Evolutionary conservation across 805 yeast genomes (phyloP), one percentile per base, ranked within the genome.

Genomic region (Starmera dryadoides): DNA sequence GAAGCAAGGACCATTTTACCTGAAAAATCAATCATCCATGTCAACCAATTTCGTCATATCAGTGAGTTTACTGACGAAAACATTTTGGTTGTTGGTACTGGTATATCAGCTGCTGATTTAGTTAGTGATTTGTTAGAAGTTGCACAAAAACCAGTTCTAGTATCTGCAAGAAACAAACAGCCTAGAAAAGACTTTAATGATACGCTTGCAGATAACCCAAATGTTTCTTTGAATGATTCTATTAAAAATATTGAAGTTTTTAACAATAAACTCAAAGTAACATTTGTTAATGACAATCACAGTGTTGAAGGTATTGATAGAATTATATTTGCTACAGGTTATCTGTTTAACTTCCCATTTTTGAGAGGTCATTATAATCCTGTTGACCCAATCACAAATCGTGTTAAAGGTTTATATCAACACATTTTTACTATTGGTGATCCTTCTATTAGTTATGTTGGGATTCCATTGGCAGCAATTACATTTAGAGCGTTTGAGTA

Each of bases 291-390:
- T 5, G 28, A 25, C 4, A n/a, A n/a, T 11, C 4, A 12, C 10
- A 12, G 9, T 5, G 28, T 25, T 25, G n/a, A 25, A 11, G 28
- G 28, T 25, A 64, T 80, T 28, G 86, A 81, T 46, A 49, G 49
- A 26, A 62, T 84, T n/a, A 56, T 83, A 8, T 79, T 75, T 53
- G 81, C 81, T 32, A 83, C 91, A 0, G 91, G 91, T 1, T 84
- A 79, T 55, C 62, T 70, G 25, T 73, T 75, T 46, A 63, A 59
- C 39, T 66, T 49, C 47, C 66, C 66, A 25, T 61, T 57, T 40
- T 42, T 43, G 9, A 55, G 57, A 3, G 43, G 55, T 11, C 33
- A 21, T 10, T 34, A 18, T 19, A n/a, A n/a, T n/a, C n/a, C n/a
- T n/a, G n/a, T n/a, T n/a, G n/a, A n/a, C n/a, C n/a, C n/a, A n/a